phyloP scores from a whole-genome alignment of 2,329 filamentous ascomycete species.

The Ophiostoma montium region DNA sequence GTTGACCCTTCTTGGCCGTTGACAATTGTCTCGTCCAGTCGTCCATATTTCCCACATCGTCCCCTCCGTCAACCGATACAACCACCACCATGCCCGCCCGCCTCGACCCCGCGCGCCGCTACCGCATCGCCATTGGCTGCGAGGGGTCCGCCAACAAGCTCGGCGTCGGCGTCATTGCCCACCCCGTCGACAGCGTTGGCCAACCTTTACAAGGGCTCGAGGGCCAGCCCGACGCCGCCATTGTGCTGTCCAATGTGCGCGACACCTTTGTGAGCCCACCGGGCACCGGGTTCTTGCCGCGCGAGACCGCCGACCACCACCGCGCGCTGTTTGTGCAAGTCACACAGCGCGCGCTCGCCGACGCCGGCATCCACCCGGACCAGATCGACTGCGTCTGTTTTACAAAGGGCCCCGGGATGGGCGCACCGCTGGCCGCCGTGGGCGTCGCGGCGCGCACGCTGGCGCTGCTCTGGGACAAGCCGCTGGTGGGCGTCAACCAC shows the following conservation, averaged over 20 bases:
- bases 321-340: conserved; percentile 68
- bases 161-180: conserved; percentile 80
- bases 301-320: conserved; percentile 91
- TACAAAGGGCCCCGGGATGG: conserved; percentile 93
- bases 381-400: conserved; percentile 91
- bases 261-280: conserved; percentile 89
- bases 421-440: conserved; percentile 75
- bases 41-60: too few relatives aligned
- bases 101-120: conserved; percentile 17
- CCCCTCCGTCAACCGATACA: too few relatives aligned
- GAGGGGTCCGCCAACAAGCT: conserved; percentile 98
- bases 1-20: too few relatives aligned
- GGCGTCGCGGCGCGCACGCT: conserved; percentile 72
- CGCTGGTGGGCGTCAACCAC: conserved; percentile 92
- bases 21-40: too few relatives aligned
- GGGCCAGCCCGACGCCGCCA: conserved; percentile 34
- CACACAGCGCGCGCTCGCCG: conserved; percentile 63
- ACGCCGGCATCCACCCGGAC: conserved; percentile 44
- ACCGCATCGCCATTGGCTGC: conserved; percentile 43
- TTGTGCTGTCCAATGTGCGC: conserved; percentile 82
- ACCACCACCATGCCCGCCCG: neutral
- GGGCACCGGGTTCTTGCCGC: conserved; percentile 87
- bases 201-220: conserved; percentile 5
- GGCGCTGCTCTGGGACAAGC: conserved; percentile 69
- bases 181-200: conserved; percentile 30